Base-by-base conservation (phyloP, 1,139 yeast genomes). In the Scheffersomyces lignicola region DNA sequence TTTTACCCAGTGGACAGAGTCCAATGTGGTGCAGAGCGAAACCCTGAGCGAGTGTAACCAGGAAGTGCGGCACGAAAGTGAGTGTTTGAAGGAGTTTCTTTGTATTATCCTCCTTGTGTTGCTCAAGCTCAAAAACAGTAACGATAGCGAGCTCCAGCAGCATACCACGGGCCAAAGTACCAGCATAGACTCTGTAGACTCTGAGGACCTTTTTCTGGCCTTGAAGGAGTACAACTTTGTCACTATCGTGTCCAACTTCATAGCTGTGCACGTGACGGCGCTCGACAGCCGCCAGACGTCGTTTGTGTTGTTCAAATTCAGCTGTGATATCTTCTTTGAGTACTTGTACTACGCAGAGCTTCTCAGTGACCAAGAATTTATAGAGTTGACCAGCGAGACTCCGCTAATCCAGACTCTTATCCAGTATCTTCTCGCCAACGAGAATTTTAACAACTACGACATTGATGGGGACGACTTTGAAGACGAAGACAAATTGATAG, bases 401-500 rank as follows among this genome's bases (percentile, higher is more conserved):
- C 44, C 45, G 3, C 44, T 70, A 31, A 60, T 69, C 1, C 52
- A 58, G 2, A 53, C 60, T 1, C 49, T 84, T 36, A 65, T 86
- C 11, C 67, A 70, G 38, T 76, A 71, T 43, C 58, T 84, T 31
- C 69, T 83, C 35, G 55, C 69, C 3, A 69, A 75, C 16, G 68
- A 82, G 40, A 76, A 74, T 43, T 63, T 63, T 39, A 59, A 59
- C 38, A 57, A 61, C 34, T 66, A 66, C 42, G 69, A 65, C 34
- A 33, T 44, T 11, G 55, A 56, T 31, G 58, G 54, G 5, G 68
- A 62, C 30, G 62, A 69, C 42, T 65, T 73, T 49, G 76, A 76
- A 29, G 77, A 77, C 34, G 86, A 79, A 40, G 82, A 80, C 44
- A 73, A 82, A 31, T 49, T 65, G n/a, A 72, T 76, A 40, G 85